Conservation (phyloP, 2,329 filamentous ascomycete genomes). For the Pestalotiopsis sp. region DNA sequence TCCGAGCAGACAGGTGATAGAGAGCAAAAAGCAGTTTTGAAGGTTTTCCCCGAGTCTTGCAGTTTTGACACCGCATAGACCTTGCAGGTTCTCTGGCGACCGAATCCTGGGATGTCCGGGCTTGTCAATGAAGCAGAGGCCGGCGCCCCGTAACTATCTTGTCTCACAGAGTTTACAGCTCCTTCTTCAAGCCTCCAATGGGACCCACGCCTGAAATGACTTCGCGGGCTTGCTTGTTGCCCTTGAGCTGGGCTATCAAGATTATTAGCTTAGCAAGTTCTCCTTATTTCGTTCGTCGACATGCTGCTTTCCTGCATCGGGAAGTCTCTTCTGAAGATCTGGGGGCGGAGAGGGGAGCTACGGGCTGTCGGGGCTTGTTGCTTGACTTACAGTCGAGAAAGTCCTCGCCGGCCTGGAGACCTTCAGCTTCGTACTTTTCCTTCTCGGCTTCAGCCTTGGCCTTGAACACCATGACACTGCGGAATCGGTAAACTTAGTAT, state of each 20-base stretch:
- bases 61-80: neutral
- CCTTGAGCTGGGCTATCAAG: slow-evolving; percentile 32
- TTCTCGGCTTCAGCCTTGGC: slow-evolving; percentile 40
- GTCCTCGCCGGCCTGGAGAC: slow-evolving; percentile 27
- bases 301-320: neutral
- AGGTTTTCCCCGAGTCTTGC: neutral
- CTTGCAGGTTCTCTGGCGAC: neutral
- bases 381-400: slow-evolving; percentile 33
- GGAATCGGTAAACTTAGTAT: neutral
- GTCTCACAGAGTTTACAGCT: slow-evolving; percentile 17
- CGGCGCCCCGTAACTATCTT: neutral
- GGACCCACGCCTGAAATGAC: slow-evolving; percentile 28
- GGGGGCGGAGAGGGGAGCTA: neutral
- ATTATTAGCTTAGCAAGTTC: neutral
- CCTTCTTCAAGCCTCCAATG: slow-evolving; percentile 32
- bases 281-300: neutral
- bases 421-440: slow-evolving; percentile 38
- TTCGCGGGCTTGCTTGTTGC: slow-evolving; percentile 34
- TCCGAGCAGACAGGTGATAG: too few species aligned
- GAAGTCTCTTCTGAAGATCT: neutral
- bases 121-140: neutral
- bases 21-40: neutral
- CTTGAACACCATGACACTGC: slow-evolving; percentile 36
- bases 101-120: neutral
- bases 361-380: neutral